Evolutionary conservation across 495 filamentous ascomycete species (phyloP).

Genomic region (Annulohypoxylon stygium): DNA sequence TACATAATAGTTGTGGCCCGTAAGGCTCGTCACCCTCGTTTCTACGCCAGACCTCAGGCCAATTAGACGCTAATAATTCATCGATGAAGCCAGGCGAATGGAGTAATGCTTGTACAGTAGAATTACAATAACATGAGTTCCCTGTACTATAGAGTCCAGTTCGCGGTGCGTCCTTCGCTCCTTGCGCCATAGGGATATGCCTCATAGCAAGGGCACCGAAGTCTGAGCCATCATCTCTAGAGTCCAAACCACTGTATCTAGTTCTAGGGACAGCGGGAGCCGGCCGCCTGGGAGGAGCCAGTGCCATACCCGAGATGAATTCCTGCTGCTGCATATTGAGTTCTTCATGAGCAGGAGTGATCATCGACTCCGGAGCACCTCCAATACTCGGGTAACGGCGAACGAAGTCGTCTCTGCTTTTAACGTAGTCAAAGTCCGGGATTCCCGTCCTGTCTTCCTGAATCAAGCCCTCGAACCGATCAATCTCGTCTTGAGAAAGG

Average conservation of each 20-base stretch:
- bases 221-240: constrained; percentile 59
- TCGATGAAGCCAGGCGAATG: constrained; percentile 78
- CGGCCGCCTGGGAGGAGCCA: constrained; percentile 73
- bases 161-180: neutral
- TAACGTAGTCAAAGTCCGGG: constrained; percentile 59
- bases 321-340: constrained; percentile 43
- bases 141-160: constrained; percentile 86
- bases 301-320: constrained; percentile 52
- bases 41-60: constrained; percentile 49
- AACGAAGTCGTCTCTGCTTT: constrained; percentile 79
- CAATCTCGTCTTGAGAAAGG: constrained; percentile 54
- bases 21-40: constrained; percentile 73
- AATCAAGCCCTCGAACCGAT: constrained; percentile 56
- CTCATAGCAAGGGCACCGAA: constrained; percentile 53
- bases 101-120: constrained; percentile 84
- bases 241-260: constrained; percentile 88
- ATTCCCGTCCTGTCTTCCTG: constrained; percentile 60
- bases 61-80: constrained; percentile 67
- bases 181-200: too few relatives aligned
- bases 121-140: constrained; percentile 89
- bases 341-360: constrained; percentile 45
- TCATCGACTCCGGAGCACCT: constrained; percentile 82
- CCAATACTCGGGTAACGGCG: constrained; percentile 84
- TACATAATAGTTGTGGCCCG: constrained; percentile 81
- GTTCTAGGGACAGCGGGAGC: constrained; percentile 85